Base-by-base conservation (phyloP, 768 basidiomycete species). In the Kondoa subrosea region DNA sequence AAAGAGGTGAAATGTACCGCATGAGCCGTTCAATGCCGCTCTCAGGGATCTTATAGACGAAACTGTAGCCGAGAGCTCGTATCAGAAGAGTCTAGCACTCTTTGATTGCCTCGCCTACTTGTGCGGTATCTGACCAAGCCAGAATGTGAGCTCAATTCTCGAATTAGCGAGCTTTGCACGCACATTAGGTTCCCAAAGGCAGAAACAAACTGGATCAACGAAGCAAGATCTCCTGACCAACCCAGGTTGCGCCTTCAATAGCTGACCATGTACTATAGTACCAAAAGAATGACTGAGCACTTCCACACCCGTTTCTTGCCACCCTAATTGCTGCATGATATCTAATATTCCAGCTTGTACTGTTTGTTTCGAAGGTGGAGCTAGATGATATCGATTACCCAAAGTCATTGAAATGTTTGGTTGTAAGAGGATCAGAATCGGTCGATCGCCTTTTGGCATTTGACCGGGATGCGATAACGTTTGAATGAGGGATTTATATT, bases 81-180 rank as follows among this genome's bases (percentile, higher is more conserved):
- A 67, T 64, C 34, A 63, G 29, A 32, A 64, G 30, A 26, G 63
- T 12, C 63, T 33, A 4, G 21, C 29, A 65, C 65, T 25, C 56
- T 25, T 66, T 4, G 4, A 57, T 27, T 21, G 16, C 8, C 27
- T n/a, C n/a, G 17, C 34, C 1, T 68, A 68, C 27, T 50, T 50
- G 40, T 50, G 8, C 40, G 40, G 40, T 8, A 50, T 50, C 40
- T 50, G 21, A 21, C 40, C 40, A 50, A 50, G 40, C 21, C 12
- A 59, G 58, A 25, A 26, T 16, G 26, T 32, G 3, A 27, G 66
- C 68, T 30, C 56, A 32, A 16, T 71, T 67, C 29, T 34, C 61
- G 15, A 83, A 81, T 76, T 92, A 93, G 65, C 91, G 79, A 77
- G 93, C 93, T 75, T 90, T 91, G 78, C 87, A 88, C 76, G 91